A percentile compares a stretch with the other conserved stretches of the same genome.
Evolutionary conservation across 2,329 filamentous ascomycete species (phyloP).

Genomic region (Aureobasidium uvarum): DNA sequence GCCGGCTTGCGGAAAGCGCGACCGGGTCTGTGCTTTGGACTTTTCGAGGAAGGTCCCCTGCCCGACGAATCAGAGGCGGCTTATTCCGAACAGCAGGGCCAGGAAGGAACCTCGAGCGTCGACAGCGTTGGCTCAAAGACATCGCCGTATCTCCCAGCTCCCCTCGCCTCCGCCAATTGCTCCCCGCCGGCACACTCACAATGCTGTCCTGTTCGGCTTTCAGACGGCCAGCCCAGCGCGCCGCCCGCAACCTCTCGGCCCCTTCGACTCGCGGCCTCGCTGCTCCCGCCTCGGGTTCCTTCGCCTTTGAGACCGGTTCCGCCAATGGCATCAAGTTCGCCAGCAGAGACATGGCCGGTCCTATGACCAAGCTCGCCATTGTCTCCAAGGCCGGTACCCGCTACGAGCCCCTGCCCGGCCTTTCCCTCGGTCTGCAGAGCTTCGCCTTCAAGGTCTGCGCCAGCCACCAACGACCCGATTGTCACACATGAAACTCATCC

Average conservation of each 20-base stretch:
- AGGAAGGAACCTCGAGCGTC: slow-evolving; percentile 24
- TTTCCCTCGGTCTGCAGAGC: slow-evolving; percentile 85
- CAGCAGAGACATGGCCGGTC: slow-evolving; percentile 81
- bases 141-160: slow-evolving; percentile 24
- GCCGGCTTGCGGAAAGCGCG: slow-evolving; percentile 4
- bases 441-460: slow-evolving; percentile 90
- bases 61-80: slow-evolving; percentile 21
- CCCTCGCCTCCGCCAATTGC: slow-evolving; percentile 30
- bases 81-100: slow-evolving; percentile 15
- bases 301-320: slow-evolving; percentile 85
- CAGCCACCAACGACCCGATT: slow-evolving; percentile 4
- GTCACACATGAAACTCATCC: slow-evolving; percentile 24
- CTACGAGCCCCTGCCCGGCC: slow-evolving; percentile 84
- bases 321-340: slow-evolving; percentile 88
- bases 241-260: slow-evolving; percentile 58
- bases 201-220: slow-evolving; percentile 69
- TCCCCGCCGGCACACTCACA: slow-evolving; percentile 32
- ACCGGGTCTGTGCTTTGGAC: slow-evolving; percentile 3
- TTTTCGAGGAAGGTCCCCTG: neutral
- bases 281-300: slow-evolving; percentile 68
- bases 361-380: slow-evolving; percentile 85
- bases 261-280: slow-evolving; percentile 62
- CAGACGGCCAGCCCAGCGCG: slow-evolving; percentile 62
- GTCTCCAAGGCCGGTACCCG: slow-evolving; percentile 93
- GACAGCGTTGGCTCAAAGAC: slow-evolving; percentile 23